phyloP scores from a whole-genome alignment of 83 land plant species.

The Thuja plicata region DNA sequence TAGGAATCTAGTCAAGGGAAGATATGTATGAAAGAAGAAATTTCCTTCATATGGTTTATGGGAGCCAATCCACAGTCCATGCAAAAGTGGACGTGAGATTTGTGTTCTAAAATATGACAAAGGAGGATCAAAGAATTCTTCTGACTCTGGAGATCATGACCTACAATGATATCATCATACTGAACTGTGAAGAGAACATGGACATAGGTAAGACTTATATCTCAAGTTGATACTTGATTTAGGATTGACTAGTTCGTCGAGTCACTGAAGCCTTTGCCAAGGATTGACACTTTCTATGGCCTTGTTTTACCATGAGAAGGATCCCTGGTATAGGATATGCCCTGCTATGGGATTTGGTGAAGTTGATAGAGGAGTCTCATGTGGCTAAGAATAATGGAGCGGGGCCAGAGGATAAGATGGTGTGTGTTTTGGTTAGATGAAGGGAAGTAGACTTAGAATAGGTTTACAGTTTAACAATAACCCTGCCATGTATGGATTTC shows the following conservation, averaged over 20 bases:
- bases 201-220: slow-evolving; percentile 19
- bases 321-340: slow-evolving; percentile 12
- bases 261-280: too few relatives aligned
- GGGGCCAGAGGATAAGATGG: too few relatives aligned
- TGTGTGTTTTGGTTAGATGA: too few relatives aligned
- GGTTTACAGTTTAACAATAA: too few relatives aligned
- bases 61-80: too few relatives aligned
- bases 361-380: too few relatives aligned
- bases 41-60: too few relatives aligned
- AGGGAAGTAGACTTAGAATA: too few relatives aligned
- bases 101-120: slow-evolving; percentile 29
- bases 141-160: slow-evolving; percentile 33
- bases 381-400: too few relatives aligned
- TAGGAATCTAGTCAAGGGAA: background rate
- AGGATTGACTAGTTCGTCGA: too few relatives aligned
- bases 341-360: too few relatives aligned
- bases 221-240: slow-evolving; percentile 14
- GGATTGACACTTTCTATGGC: slow-evolving; percentile 7
- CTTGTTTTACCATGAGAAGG: background rate
- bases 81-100: slow-evolving; percentile 22
- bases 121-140: slow-evolving; percentile 22
- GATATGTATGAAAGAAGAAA: background rate
- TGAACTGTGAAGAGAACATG: slow-evolving; percentile 37
- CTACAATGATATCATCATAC: slow-evolving; percentile 43
- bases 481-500: too few relatives aligned